Base-by-base conservation (phyloP, 1,284 basidiomycete species). In the Puccinia hordei region DNA sequence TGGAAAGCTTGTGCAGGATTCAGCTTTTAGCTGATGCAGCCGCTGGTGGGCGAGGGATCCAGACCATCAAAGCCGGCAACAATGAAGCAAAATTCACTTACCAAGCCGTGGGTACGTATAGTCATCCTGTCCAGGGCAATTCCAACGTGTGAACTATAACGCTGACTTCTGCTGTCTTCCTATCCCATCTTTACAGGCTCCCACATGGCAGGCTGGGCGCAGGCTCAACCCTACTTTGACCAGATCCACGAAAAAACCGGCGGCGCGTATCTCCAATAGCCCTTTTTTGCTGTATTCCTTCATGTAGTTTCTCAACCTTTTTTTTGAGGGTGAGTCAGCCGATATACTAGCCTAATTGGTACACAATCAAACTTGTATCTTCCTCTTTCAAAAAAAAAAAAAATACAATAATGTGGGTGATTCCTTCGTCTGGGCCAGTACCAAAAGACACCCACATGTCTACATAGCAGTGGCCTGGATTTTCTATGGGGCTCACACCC, bases 151-250 rank as follows among this genome's bases (percentile, higher is more conserved):
- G 41, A 10, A 22, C 30, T 12, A 3, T 30, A 30, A 17, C 19
- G n/a, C 51, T 72, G 10, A 51, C 46, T 38, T 12, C 3, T 73
- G 27, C 9, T 33, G 5, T 65, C 35, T 73, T 27, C 35, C 13
- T 53, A 3, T 17, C 38, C 19, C 13, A 49, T 53, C 15, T 24
- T 38, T 33, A 35, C 68, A 74, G 84, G 83, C 55, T 81, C 81
- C 61, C 83, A 83, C 59, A 73, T 76, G 51, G 83, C 83, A 0
- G 82, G 82, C n/a, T 82, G 82, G 15, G 83, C 83, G 80, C 82
- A 83, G 61, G 83, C 84, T 30, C 83, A 83, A 46, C 83, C 84
- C 63, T 84, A 84, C 82, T 84, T 83, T 82, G 82, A 83, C 66
- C 81, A 81, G 53, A 81, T 84, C 69, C 82, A 83, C 24, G 80